These are phyloP conservation scores for Stemphylium vesicarium DNA, from an alignment of 2,329 filamentous ascomycete species.

Conservation along the genomic window DNA sequence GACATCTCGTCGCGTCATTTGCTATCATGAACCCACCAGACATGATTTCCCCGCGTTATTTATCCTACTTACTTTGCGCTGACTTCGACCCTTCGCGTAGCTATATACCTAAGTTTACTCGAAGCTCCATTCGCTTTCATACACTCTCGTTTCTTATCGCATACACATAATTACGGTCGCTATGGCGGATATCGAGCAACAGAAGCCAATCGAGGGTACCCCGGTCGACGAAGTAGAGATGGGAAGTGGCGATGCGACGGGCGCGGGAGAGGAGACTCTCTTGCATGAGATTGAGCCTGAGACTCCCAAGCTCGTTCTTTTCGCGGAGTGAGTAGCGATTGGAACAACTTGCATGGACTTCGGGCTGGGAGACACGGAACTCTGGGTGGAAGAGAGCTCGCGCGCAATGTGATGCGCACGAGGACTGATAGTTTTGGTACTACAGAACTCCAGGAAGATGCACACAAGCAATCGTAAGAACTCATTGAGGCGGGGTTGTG, in stretches of 20 bases:
- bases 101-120: background rate
- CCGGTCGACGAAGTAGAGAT: constrained; percentile 58
- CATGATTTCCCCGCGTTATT: too few species aligned
- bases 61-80: background rate
- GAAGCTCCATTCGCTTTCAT: constrained; percentile 1
- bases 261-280: constrained; percentile 39
- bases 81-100: background rate
- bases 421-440: background rate
- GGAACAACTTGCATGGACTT: background rate
- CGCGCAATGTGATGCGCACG: background rate
- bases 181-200: constrained; percentile 42
- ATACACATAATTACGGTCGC: constrained; percentile 2
- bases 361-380: background rate
- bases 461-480: too few species aligned
- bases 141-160: background rate
- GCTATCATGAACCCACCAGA: too few species aligned
- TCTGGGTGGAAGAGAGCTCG: background rate
- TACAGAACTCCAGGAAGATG: background rate
- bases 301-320: constrained; percentile 49
- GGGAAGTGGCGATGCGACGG: constrained; percentile 37
- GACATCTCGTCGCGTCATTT: too few species aligned
- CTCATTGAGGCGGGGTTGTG: too few species aligned
- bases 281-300: constrained; percentile 54
- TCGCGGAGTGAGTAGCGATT: constrained; percentile 52
- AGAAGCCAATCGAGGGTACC: constrained; percentile 38